Percentiles rank a stretch among this genome's conserved stretches.
Evolutionary conservation across 2,329 filamentous ascomycete species (phyloP).

Genomic region (Fusarium sp.): DNA sequence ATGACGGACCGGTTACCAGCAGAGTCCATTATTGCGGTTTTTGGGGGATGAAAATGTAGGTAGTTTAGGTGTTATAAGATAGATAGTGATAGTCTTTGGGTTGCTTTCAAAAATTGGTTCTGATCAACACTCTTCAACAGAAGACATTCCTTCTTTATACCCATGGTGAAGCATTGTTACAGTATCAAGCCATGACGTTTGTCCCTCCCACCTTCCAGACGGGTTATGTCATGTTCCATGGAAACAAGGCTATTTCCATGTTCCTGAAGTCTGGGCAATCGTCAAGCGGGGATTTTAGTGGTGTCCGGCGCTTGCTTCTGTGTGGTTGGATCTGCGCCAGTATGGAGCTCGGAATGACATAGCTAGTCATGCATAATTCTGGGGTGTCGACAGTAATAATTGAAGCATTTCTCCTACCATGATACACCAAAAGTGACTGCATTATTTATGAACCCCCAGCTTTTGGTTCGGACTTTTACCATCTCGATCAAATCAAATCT

Average conservation of each 20-base stretch:
- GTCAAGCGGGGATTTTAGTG: neutral
- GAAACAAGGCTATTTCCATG: constrained; percentile 24
- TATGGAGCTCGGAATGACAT: constrained; percentile 22
- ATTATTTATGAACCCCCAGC: constrained; percentile 3
- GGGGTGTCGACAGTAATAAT: neutral
- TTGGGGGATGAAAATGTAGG: neutral
- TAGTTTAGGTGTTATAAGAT: neutral
- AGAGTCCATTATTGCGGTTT: constrained; percentile 41
- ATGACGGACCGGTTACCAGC: constrained; percentile 54
- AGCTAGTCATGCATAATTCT: neutral
- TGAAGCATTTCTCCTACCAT: accelerated
- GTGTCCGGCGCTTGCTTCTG: constrained; percentile 15
- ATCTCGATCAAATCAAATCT: constrained; percentile 19
- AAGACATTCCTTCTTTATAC: constrained; percentile 9
- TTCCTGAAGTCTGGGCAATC: neutral
- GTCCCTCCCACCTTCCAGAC: neutral
- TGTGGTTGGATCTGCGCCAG: constrained; percentile 17
- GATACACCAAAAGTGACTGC: neutral
- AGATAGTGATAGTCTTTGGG: neutral
- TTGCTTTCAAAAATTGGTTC: neutral
- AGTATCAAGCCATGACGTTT: constrained; percentile 23
- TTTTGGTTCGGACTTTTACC: neutral
- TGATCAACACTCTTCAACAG: neutral
- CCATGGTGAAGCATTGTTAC: neutral
- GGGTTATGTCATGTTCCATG: constrained; percentile 33